A percentile compares a stretch with the other conserved stretches of the same genome.
Evolutionary conservation across 2,329 filamentous ascomycete species (phyloP).

Genomic region (Teratosphaeria nubilosa): DNA sequence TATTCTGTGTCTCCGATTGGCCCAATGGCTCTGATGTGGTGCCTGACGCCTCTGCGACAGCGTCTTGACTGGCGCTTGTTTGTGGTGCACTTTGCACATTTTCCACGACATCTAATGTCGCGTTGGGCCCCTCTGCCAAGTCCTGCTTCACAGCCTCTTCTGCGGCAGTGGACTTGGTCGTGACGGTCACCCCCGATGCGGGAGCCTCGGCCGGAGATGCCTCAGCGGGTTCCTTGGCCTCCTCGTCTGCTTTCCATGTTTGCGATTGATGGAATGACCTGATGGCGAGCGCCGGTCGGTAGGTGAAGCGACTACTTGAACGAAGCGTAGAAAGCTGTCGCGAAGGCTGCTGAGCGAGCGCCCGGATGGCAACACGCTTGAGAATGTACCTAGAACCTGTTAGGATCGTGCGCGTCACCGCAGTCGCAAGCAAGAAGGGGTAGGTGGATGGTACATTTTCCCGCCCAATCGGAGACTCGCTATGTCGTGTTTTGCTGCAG

Average conservation of each 20-base stretch:
- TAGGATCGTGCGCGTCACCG: not conserved
- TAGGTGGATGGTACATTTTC: not conserved
- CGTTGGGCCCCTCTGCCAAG: slow-evolving; percentile 15
- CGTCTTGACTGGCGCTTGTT: slow-evolving; percentile 8
- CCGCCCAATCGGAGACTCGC: not conserved
- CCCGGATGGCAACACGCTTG: slow-evolving; percentile 47
- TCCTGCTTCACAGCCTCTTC: slow-evolving; percentile 20
- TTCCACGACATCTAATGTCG: slow-evolving; percentile 12
- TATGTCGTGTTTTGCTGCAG: no score
- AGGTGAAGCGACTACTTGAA: slow-evolving; percentile 11
- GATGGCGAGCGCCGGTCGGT: slow-evolving; percentile 24
- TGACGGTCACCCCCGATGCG: slow-evolving; percentile 28
- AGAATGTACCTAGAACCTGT: slow-evolving; percentile 42
- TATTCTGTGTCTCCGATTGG: slow-evolving; percentile 6
- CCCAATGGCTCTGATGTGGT: slow-evolving; percentile 12
- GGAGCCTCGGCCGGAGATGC: slow-evolving; percentile 15
- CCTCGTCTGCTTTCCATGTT: slow-evolving; percentile 28
- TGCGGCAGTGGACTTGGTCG: slow-evolving; percentile 18
- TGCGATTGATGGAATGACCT: slow-evolving; percentile 31
- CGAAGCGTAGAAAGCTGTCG: slow-evolving; percentile 34
- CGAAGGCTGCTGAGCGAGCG: slow-evolving; percentile 38
- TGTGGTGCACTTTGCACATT: slow-evolving; percentile 8
- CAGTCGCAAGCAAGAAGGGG: not conserved
- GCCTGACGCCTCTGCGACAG: slow-evolving; percentile 13
- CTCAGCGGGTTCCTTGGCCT: slow-evolving; percentile 20